Evolutionary conservation across 441 rosid species (phyloP), one percentile per base, ranked within the genome.

Genomic region (Erysimum cheiri): DNA sequence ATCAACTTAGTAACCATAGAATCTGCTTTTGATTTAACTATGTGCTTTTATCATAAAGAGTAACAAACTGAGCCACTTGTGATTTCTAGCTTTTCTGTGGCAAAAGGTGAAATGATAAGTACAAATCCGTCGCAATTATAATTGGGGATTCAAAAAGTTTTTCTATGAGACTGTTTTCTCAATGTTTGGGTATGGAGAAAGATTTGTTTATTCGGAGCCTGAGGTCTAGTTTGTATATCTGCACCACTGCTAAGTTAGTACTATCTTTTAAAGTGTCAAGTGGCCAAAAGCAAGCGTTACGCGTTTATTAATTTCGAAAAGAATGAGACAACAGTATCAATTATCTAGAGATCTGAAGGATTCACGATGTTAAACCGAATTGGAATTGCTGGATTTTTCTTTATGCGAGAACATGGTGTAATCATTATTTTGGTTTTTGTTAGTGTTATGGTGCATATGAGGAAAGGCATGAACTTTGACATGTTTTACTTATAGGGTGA

Each of bases 11-110:
- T 68, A 63, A 69, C 57, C 48, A 28, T 17, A 54, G 22, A 29
- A 41, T 67, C 77, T 73, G 24, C 44, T 35, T 74, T 67, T 60
- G 10, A n/a, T 73, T 58, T 57, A 5, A 48, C 47, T 48, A 59
- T 66, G 47, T 43, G 28, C 28, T 17, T 62, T 11, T 55, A 19
- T 36, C 47, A 3, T 56, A 29, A 9, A 63, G 41, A 44, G n/a
- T n/a, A 8, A 66, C 29, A 41, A 43, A 26, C 15, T 62, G 14
- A 52, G 33, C 41, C 49, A 74, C 69, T 74, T 61, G 73, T 8
- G 49, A 17, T 53, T 57, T 53, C 44, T 56, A 71, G 57, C 47
- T 49, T 63, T 44, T 33, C 6, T 33, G 39, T 24, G n/a, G 28
- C 17, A 33, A 32, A 29, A 6, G 8, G 29, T 70, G 29, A 41